Evolutionary conservation across 139 green algal genomes (phyloP).

Genomic region (Chlorella vulgaris): DNA sequence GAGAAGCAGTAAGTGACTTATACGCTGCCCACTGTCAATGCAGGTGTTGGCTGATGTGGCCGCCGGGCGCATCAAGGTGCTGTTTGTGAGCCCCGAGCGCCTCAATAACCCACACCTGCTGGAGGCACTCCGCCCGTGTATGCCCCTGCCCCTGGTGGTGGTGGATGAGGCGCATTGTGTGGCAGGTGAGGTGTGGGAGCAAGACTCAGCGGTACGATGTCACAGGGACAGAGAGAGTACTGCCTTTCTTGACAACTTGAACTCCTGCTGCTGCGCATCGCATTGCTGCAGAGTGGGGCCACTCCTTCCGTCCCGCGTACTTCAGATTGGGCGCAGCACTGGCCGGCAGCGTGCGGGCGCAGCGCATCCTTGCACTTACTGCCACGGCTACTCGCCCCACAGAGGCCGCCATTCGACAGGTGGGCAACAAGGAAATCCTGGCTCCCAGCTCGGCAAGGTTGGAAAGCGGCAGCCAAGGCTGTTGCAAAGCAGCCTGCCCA

Average conservation of each 20-base stretch:
- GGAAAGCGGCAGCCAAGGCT: too few species aligned
- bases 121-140: conserved; percentile 54
- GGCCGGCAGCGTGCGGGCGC: conserved; percentile 48
- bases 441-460: too few species aligned
- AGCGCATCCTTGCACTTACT: conserved; percentile 84
- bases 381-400: conserved; percentile 86
- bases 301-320: conserved; percentile 93
- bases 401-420: conserved; percentile 55
- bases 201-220: too few species aligned
- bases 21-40: background rate
- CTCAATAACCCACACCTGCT: conserved; percentile 75
- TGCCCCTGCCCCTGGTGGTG: conserved; percentile 64
- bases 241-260: background rate
- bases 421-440: too few species aligned
- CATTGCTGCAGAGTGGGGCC: conserved; percentile 83
- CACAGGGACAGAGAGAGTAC: background rate
- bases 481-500: background rate
- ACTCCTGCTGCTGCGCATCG: background rate
- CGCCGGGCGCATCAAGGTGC: conserved; percentile 64
- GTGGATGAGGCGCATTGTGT: conserved; percentile 95
- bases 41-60: conserved; percentile 24
- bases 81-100: conserved; percentile 93
- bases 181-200: conserved; percentile 36
- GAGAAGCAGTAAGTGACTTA: background rate
- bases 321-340: conserved; percentile 79